phyloP scores from a whole-genome alignment of 179 eudicot species.

The Spergularia azorica region DNA sequence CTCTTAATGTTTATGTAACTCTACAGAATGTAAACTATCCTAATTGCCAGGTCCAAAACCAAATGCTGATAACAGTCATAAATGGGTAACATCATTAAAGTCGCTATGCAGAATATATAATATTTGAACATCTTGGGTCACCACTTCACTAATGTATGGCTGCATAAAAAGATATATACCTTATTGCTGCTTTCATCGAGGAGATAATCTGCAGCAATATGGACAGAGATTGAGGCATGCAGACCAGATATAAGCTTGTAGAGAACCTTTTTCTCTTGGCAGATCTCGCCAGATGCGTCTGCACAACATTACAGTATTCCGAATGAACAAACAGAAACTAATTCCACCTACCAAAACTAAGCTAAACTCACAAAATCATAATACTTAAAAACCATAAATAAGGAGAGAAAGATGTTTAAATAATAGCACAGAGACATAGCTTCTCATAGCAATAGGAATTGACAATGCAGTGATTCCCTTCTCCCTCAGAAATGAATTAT shows the following conservation, averaged over 20 bases:
- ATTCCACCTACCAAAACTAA: not conserved
- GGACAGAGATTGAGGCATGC: conserved; percentile 89
- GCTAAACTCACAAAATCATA: not conserved
- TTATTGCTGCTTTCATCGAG: conserved; percentile 69
- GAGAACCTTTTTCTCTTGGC: conserved; percentile 81
- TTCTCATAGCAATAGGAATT: not conserved
- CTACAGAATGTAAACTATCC: too few relatives aligned
- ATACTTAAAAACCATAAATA: not conserved
- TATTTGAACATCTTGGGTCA: too few relatives aligned
- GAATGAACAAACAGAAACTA: conserved; percentile 9
- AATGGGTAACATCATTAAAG: too few relatives aligned
- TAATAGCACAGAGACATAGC: not conserved
- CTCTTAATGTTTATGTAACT: too few relatives aligned
- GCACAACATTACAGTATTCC: conserved; percentile 22
- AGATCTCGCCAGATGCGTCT: conserved; percentile 76
- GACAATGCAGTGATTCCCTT: not conserved
- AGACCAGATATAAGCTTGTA: conserved; percentile 94
- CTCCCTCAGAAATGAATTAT: not conserved
- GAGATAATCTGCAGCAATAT: conserved; percentile 88
- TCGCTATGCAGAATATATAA: too few relatives aligned
- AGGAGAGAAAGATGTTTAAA: not conserved
- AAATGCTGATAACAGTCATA: too few relatives aligned
- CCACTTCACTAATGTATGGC: too few relatives aligned
- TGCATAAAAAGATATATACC: conserved; percentile 38
- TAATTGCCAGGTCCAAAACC: too few relatives aligned